Base-by-base conservation (phyloP, 176 grass and related monocot species). In the Zea luxurians region DNA sequence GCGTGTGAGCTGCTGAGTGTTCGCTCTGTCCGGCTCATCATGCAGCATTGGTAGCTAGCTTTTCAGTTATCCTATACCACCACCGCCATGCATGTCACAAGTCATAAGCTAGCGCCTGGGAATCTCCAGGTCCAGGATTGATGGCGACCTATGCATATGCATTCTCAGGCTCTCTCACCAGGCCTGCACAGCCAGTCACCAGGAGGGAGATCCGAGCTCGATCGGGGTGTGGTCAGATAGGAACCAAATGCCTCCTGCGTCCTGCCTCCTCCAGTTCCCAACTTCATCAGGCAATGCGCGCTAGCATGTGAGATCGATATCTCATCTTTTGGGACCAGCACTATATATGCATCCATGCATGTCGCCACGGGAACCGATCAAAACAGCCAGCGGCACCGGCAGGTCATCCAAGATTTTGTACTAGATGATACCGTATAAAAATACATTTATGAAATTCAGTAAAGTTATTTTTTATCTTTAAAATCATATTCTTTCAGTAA, bases 81-180 rank as follows among this genome's bases (percentile, higher is more conserved):
- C 27, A 27, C 27, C 27, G 27, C 27, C 27, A 27, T 27, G 27
- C 27, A 27, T 27, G 27, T 27, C 27, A 27, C 27, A 27, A 27
- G 27, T 27, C 27, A 27, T 18, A 55, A 8, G 27, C 27, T 6
- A 8, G 16, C 5, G 8, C n/a, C 18, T 2, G 43, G 4, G 69
- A 88, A 83, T 83, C 75, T 79, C 27, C 27, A 27, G 27, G 27
- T 27, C 80, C 54, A 47, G 15, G 46, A 69, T 47, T 88, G 86
- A 88, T 69, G 80, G 75, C 73, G 78, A 66, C 67, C 63, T 77
- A 41, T 20, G 6, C 13, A 82, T 27, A 27, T 71, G 3, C 38
- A 61, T 57, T 27, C 27, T 27, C 27, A 27, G 27, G 27, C 27
- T 27, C 27, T 27, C 27, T 27, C 27, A 27, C 27, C 27, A n/a